Conservation (phyloP, 768 basidiomycete species). For the Suillus clintonianus region DNA sequence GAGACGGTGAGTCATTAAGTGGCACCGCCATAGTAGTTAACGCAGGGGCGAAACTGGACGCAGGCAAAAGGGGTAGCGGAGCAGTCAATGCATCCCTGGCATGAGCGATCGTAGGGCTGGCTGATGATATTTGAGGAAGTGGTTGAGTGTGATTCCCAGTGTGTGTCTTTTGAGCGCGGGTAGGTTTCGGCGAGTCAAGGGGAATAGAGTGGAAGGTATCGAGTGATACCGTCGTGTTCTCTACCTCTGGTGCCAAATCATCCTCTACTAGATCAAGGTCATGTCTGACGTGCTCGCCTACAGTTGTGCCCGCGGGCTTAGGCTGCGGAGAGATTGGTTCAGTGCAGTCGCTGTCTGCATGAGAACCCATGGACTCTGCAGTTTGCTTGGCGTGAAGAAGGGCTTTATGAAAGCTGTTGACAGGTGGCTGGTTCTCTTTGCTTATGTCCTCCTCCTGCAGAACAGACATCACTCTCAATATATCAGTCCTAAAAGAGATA, state of each 20-base stretch:
- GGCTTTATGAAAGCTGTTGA: slow-evolving; percentile 50
- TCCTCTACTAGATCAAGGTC: slow-evolving; percentile 9
- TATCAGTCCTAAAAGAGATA: neutral
- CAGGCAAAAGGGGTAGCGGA: slow-evolving; percentile 20
- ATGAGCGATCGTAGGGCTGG: slow-evolving; percentile 5
- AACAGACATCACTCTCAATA: slow-evolving; percentile 7
- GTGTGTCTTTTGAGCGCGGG: slow-evolving; percentile 2
- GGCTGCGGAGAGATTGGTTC: neutral
- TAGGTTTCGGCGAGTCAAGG: slow-evolving; percentile 35
- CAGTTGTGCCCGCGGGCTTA: neutral
- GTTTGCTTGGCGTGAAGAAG: slow-evolving; percentile 38
- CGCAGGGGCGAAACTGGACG: slow-evolving; percentile 8
- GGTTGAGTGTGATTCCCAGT: slow-evolving; percentile 19
- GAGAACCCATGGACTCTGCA: slow-evolving; percentile 7
- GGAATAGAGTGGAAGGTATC: slow-evolving; percentile 41
- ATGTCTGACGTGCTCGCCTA: neutral
- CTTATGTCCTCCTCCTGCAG: slow-evolving; percentile 34
- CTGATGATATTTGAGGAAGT: slow-evolving; percentile 12
- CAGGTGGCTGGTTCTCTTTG: slow-evolving; percentile 43
- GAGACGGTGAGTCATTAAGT: slow-evolving; percentile 35
- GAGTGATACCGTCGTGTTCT: slow-evolving; percentile 20
- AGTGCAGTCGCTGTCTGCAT: neutral
- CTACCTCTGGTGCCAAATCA: slow-evolving; percentile 17
- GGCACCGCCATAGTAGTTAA: slow-evolving; percentile 32
- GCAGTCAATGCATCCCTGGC: slow-evolving; percentile 25